Conservation (phyloP, 495 filamentous ascomycete species). For the Melanomma pulvis-pyrius region DNA sequence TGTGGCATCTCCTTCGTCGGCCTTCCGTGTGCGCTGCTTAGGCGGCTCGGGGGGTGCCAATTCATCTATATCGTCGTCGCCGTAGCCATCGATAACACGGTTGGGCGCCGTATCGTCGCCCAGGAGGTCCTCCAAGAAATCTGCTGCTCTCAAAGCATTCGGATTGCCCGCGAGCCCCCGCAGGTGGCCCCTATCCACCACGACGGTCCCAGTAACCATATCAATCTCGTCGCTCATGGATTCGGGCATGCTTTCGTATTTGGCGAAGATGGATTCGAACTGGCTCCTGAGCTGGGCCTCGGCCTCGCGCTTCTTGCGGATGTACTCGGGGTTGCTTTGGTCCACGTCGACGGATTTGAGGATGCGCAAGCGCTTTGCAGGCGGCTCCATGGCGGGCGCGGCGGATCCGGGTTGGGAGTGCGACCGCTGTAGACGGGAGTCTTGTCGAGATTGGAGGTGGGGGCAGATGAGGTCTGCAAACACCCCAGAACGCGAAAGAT, state of each 20-base stretch:
- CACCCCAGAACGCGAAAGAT: slow-evolving; percentile 12
- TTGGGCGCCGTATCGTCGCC: slow-evolving; percentile 1
- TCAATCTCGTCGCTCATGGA: slow-evolving; percentile 71
- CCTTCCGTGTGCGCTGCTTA: background rate
- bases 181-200: slow-evolving; percentile 87
- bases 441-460: background rate
- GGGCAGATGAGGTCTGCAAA: background rate
- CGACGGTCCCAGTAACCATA: slow-evolving; percentile 71
- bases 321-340: slow-evolving; percentile 32
- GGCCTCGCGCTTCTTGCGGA: slow-evolving; percentile 60
- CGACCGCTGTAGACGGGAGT: background rate
- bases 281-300: slow-evolving; percentile 71
- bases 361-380: slow-evolving; percentile 30
- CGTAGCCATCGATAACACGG: background rate
- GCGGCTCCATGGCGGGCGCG: slow-evolving; percentile 27
- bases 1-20: background rate
- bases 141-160: slow-evolving; percentile 17
- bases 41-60: slow-evolving; percentile 11
- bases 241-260: slow-evolving; percentile 70
- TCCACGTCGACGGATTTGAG: slow-evolving; percentile 36
- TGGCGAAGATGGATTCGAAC: slow-evolving; percentile 85
- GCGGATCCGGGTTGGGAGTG: background rate
- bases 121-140: slow-evolving; percentile 37
- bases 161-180: slow-evolving; percentile 35
- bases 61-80: slow-evolving; percentile 26